Evolutionary conservation across 352 stramenopile species (phyloP).

Genomic region (Pythium scleroteichum): DNA sequence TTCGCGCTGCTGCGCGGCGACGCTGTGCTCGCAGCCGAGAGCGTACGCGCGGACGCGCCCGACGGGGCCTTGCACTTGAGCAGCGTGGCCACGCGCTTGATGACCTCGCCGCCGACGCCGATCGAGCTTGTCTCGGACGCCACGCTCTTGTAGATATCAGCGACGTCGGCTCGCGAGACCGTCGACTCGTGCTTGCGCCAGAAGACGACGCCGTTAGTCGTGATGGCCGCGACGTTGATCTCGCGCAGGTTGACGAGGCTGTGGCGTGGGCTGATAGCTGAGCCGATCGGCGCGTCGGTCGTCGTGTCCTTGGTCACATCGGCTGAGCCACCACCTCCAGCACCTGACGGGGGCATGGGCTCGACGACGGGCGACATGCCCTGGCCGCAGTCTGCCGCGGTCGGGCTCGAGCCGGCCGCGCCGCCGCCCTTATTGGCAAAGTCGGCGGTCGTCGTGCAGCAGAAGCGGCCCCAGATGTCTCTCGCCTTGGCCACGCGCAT

Average conservation of each 20-base stretch:
- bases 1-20: conserved; percentile 23
- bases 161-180: conserved; percentile 35
- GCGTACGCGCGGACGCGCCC: conserved; percentile 6
- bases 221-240: conserved; percentile 64
- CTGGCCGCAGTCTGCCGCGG: conserved; percentile 12
- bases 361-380: conserved; percentile 7
- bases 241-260: conserved; percentile 52
- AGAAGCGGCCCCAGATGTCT: conserved; percentile 66
- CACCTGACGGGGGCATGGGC: conserved; percentile 6
- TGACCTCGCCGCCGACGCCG: conserved; percentile 57
- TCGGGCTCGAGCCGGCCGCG: conserved; percentile 10
- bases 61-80: conserved; percentile 44
- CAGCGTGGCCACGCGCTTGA: conserved; percentile 45
- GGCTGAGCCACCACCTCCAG: background rate
- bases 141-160: conserved; percentile 37
- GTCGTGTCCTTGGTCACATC: background rate
- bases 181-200: conserved; percentile 57
- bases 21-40: conserved; percentile 21
- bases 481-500: conserved; percentile 48
- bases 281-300: conserved; percentile 6
- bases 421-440: conserved; percentile 20
- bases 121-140: conserved; percentile 46
- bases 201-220: conserved; percentile 63
- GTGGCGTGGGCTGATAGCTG: conserved; percentile 26
- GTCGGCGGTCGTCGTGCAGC: conserved; percentile 23